Percentiles rank a stretch among this genome's conserved stretches.
phyloP scores from a whole-genome alignment of 2,329 filamentous ascomycete genomes.

The Mariannaea elegans region DNA sequence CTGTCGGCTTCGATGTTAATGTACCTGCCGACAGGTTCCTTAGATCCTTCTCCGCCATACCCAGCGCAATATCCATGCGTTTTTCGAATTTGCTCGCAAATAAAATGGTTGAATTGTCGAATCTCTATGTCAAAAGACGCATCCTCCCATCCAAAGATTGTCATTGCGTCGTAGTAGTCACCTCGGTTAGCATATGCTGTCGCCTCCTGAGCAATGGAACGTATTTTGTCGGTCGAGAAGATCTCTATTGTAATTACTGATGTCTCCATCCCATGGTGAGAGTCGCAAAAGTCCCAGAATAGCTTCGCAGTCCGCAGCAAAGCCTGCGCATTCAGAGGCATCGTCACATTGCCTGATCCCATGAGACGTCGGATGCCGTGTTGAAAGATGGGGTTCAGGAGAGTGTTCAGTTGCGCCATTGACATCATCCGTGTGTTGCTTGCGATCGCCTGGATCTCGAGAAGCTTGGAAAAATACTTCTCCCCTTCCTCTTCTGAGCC shows the following conservation, averaged over 20 bases:
- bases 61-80: conserved; percentile 35
- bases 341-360: conserved; percentile 37
- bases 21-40: conserved; percentile 40
- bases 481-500: conserved; percentile 30
- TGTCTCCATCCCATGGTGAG: conserved; percentile 30
- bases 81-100: conserved; percentile 39
- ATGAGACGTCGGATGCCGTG: conserved; percentile 39
- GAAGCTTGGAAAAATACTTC: conserved; percentile 32
- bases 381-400: conserved; percentile 36
- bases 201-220: conserved; percentile 44
- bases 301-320: conserved; percentile 38
- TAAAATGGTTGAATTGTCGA: conserved; percentile 48
- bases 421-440: conserved; percentile 30
- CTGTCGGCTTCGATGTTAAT: conserved; percentile 42
- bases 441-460: conserved; percentile 18
- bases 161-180: conserved; percentile 53
- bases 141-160: conserved; percentile 52
- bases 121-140: conserved; percentile 47
- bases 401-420: conserved; percentile 32
- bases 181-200: conserved; percentile 58
- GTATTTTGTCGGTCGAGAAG: conserved; percentile 50
- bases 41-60: conserved; percentile 23
- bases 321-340: conserved; percentile 47
- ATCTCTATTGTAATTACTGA: conserved; percentile 50
- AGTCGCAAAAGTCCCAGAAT: conserved; percentile 41